Conservation (phyloP, 2,329 filamentous ascomycete genomes). For the Dactylella cylindrospora region DNA sequence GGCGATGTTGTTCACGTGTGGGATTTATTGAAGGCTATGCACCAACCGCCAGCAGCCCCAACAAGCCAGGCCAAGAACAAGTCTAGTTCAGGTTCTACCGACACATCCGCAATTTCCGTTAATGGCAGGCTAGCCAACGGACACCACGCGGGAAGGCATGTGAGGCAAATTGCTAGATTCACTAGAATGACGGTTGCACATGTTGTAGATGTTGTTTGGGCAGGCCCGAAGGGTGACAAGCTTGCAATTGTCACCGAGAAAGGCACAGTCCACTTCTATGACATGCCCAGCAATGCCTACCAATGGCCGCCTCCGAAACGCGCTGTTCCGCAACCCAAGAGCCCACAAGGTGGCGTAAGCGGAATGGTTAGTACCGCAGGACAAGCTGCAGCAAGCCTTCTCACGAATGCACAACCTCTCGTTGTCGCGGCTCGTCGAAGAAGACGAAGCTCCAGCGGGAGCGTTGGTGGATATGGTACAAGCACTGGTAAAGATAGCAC, state of each 20-base stretch:
- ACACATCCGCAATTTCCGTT: conserved; percentile 33
- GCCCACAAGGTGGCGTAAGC: conserved; percentile 53
- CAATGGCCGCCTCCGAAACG: conserved; percentile 76
- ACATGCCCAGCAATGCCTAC: conserved; percentile 78
- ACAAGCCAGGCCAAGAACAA: conserved; percentile 46
- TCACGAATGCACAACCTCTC: conserved; percentile 65
- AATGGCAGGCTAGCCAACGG: conserved; percentile 48
- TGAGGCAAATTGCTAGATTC: conserved; percentile 84
- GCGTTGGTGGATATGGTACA: conserved; percentile 51
- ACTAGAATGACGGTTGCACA: conserved; percentile 88
- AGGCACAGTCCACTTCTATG: conserved; percentile 90
- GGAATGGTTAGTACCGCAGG: conserved; percentile 56
- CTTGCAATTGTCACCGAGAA: conserved; percentile 88
- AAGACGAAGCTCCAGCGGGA: conserved; percentile 49
- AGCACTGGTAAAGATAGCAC: conserved; percentile 55
- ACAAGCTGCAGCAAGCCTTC: conserved; percentile 67
- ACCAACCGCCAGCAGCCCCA: conserved; percentile 55
- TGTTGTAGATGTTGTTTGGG: conserved; percentile 88
- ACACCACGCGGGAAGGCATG: conserved; percentile 58
- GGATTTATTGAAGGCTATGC: conserved; percentile 64
- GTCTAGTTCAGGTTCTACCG: conserved; percentile 17
- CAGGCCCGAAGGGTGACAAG: conserved; percentile 74
- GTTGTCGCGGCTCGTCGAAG: conserved; percentile 66
- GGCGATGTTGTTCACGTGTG: conserved; percentile 81
- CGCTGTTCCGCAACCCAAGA: conserved; percentile 49